Conservation (phyloP, 768 basidiomycete species). For the Rhodotorula diobovata region DNA sequence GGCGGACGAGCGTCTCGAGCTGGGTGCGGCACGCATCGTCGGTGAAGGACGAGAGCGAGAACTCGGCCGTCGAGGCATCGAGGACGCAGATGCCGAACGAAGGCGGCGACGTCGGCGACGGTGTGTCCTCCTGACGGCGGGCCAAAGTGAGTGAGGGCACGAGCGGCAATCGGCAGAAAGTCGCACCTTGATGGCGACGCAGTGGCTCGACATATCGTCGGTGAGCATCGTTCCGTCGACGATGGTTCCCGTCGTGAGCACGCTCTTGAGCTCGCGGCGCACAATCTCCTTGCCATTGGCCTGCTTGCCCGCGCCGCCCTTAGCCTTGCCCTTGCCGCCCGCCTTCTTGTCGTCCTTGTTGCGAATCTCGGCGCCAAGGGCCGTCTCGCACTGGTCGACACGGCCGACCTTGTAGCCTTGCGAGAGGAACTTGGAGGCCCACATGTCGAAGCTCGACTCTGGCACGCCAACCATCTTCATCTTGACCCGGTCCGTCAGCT, state of each 20-base stretch:
- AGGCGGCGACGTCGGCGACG: slow-evolving; percentile 28
- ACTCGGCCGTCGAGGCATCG: slow-evolving; percentile 92
- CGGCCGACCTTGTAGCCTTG: slow-evolving; percentile 85
- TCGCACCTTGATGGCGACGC: slow-evolving; percentile 70
- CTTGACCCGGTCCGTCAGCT: slow-evolving; percentile 74
- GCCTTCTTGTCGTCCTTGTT: slow-evolving; percentile 65
- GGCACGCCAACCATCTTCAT: slow-evolving; percentile 99
- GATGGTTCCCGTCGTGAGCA: slow-evolving; percentile 92
- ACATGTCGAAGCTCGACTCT: slow-evolving; percentile 85
- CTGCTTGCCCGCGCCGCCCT: slow-evolving; percentile 50
- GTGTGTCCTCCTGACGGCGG: slow-evolving; percentile 28
- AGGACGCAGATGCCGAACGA: slow-evolving; percentile 82
- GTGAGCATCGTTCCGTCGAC: slow-evolving; percentile 81
- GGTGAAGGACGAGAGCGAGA: slow-evolving; percentile 79
- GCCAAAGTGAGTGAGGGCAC: not conserved
- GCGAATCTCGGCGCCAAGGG: slow-evolving; percentile 94
- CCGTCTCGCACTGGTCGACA: slow-evolving; percentile 95
- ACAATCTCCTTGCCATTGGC: slow-evolving; percentile 66
- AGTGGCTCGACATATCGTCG: slow-evolving; percentile 93
- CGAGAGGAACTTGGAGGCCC: slow-evolving; percentile 63
- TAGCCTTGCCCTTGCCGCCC: slow-evolving; percentile 45
- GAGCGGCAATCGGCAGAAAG: not conserved
- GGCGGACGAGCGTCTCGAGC: slow-evolving; percentile 86
- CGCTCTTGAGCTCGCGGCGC: slow-evolving; percentile 82
- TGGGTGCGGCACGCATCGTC: slow-evolving; percentile 90